Conservation (phyloP, 75 land plant genomes). For the Adiantum capillusveneris region DNA sequence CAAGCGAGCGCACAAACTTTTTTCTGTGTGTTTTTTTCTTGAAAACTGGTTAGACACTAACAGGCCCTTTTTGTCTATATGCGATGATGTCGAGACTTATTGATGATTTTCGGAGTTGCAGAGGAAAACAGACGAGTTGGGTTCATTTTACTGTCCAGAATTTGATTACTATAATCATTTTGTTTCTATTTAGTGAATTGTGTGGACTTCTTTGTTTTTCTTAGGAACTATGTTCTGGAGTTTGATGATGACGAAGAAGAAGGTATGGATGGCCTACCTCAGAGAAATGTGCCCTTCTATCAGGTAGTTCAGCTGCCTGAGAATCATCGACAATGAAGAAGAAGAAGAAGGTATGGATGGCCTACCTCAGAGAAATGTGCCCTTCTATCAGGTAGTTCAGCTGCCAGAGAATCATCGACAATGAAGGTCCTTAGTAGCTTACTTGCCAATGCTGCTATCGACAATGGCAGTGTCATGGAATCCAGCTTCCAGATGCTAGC, state of each 20-base stretch:
- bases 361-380: conserved; percentile 71
- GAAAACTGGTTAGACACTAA: not conserved
- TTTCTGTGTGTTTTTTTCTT: not conserved
- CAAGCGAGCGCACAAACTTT: not conserved
- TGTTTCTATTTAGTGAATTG: too few relatives aligned
- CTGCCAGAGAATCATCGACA: conserved; percentile 85
- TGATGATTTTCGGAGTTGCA: not conserved
- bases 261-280: conserved; percentile 64
- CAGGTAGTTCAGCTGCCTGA: conserved; percentile 81
- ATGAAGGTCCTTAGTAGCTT: too few relatives aligned
- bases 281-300: conserved; percentile 74
- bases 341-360: conserved; percentile 85
- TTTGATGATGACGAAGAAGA: conserved; percentile 99
- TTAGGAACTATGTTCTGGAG: conserved; percentile 50
- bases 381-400: conserved; percentile 78
- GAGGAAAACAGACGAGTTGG: conserved; percentile 15
- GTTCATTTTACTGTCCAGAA: not conserved
- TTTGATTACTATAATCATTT: too few relatives aligned
- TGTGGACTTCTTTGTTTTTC: too few relatives aligned
- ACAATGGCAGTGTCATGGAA: too few relatives aligned
- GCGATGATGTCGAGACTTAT: too few relatives aligned
- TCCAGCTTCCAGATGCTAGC: too few relatives aligned
- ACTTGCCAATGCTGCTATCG: too few relatives aligned
- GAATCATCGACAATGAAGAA: conserved; percentile 74
- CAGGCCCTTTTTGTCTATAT: too few relatives aligned